Evolutionary conservation across 169 alveolate genomes (phyloP).

Genomic region (Miamiensis avidus): DNA sequence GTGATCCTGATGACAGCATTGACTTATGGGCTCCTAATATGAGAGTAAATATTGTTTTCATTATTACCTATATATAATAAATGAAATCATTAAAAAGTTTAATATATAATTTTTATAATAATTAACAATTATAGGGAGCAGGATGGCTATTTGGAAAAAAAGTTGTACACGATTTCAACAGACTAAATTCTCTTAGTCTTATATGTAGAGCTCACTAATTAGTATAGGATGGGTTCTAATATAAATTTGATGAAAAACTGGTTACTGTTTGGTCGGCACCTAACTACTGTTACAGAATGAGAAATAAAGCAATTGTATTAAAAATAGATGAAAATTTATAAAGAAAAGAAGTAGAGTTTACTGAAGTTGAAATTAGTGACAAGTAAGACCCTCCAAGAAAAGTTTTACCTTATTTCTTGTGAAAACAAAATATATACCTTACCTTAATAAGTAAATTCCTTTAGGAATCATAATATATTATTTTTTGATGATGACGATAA

Average conservation of each 20-base stretch:
- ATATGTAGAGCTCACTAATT: constrained; percentile 99
- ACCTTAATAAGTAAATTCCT: too few species aligned
- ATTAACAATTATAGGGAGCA: constrained; percentile 90
- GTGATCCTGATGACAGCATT: constrained; percentile 22
- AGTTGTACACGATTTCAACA: constrained; percentile 93
- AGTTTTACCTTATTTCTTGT: constrained; percentile 78
- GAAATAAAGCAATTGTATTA: constrained; percentile 65
- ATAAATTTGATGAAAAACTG: constrained; percentile 82
- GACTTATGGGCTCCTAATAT: constrained; percentile 77
- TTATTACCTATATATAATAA: not conserved
- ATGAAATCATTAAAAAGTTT: too few species aligned
- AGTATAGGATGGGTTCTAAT: constrained; percentile 99
- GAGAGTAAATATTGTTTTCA: constrained; percentile 35
- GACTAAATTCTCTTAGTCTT: constrained; percentile 92
- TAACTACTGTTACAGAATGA: constrained; percentile 73
- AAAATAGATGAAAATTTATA: constrained; percentile 60
- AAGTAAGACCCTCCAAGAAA: constrained; percentile 71
- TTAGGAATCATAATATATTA: too few species aligned
- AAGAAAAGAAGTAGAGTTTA: constrained; percentile 41
- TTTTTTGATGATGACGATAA: too few species aligned
- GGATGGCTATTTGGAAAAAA: constrained; percentile 99
- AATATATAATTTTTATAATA: too few species aligned
- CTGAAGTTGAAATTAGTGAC: constrained; percentile 51
- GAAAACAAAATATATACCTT: too few species aligned
- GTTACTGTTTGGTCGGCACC: constrained; percentile 84